These are phyloP conservation scores for Xanthoparmelia taractica DNA, from an alignment of 495 filamentous ascomycete genomes.

Conservation along the genomic window DNA sequence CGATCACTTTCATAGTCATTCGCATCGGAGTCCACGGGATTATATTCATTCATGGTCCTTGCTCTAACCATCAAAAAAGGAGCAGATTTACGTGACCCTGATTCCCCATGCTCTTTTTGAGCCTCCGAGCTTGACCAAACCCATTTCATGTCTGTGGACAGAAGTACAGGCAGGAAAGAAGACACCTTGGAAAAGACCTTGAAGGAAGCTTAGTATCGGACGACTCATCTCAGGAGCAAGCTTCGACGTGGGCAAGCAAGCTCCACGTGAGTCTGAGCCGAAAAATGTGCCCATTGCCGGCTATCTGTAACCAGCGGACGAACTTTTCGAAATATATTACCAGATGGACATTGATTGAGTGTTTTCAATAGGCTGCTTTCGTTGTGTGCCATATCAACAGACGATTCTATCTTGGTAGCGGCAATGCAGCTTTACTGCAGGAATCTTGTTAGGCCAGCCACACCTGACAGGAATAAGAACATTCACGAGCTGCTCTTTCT, in stretches of 20 bases:
- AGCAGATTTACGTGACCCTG: background rate
- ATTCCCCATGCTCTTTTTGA: background rate
- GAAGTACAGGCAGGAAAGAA: background rate
- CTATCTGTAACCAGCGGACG: background rate
- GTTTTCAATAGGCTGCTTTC: background rate
- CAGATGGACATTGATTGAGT: background rate
- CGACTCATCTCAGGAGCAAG: background rate
- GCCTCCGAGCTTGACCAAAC: background rate
- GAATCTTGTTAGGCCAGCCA: background rate
- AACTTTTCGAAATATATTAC: background rate
- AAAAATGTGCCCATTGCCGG: background rate
- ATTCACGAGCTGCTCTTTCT: background rate
- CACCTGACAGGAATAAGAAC: background rate
- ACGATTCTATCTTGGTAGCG: background rate
- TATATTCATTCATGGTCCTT: background rate
- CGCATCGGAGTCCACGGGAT: background rate
- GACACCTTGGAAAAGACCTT: background rate
- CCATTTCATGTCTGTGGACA: background rate
- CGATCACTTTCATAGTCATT: background rate
- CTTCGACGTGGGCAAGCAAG: background rate
- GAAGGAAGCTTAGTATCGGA: background rate
- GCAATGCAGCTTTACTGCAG: background rate
- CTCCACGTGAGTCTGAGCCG: background rate
- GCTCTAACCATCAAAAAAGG: background rate
- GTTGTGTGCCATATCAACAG: background rate